These are phyloP conservation scores for Trebouxia gelatinosa DNA, from an alignment of 163 green algal genomes.

Conservation along the genomic window DNA sequence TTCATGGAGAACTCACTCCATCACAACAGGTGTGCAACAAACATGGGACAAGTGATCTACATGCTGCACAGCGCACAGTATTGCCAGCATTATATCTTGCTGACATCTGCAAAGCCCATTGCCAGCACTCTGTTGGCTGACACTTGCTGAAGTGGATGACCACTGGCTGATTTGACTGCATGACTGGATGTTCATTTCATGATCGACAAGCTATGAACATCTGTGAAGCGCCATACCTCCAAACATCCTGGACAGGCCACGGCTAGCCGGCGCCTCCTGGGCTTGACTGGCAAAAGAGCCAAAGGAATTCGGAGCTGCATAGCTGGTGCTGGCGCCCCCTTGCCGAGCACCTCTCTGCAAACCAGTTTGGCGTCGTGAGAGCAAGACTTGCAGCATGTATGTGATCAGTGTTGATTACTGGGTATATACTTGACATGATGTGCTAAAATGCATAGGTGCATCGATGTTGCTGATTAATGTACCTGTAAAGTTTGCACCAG, in stretches of 20 bases:
- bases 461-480: neutral
- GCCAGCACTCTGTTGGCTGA: too few species aligned
- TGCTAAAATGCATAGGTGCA: neutral
- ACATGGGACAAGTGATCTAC: too few species aligned
- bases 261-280: neutral
- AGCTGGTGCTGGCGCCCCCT: slow-evolving; percentile 13
- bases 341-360: neutral
- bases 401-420: neutral
- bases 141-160: too few species aligned
- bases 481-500: slow-evolving; percentile 66
- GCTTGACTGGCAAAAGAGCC: slow-evolving; percentile 16
- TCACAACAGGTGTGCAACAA: too few species aligned
- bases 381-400: neutral
- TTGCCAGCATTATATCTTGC: too few species aligned
- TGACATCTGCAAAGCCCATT: too few species aligned
- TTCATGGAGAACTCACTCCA: too few species aligned
- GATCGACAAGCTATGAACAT: too few species aligned
- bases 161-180: too few species aligned
- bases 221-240: too few species aligned
- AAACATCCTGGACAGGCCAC: slow-evolving; percentile 19
- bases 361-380: neutral
- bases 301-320: slow-evolving; percentile 12
- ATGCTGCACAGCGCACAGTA: too few species aligned
- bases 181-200: too few species aligned
- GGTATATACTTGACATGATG: neutral